Evolutionary conservation across 2,329 filamentous ascomycete species (phyloP), one percentile per base, ranked within the genome.

Genomic region (Aspergillaceae sp.): DNA sequence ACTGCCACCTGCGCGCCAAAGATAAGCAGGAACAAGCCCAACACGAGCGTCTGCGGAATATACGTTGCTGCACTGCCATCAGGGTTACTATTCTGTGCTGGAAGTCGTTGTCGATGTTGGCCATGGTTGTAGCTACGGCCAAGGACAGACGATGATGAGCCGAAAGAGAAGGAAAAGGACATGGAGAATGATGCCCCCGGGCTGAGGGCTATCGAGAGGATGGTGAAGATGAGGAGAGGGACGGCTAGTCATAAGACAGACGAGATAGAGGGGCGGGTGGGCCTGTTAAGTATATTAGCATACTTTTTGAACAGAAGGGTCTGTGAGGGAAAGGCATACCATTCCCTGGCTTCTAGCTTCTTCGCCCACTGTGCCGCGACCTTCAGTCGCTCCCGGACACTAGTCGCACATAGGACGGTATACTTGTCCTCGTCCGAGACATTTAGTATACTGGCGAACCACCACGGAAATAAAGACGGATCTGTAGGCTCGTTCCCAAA

Each of bases 401-500:
- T 91, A 3, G 75, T 82, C 4, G 84, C 85, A 8, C 74, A 74
- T 9, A 96, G 68, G 19, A 96, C 69, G 8, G 77, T 74, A 55
- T 94, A 94, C 62, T 91, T 94, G 57, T 92, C 84, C 29, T 80
- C 71, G 28, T 92, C 86, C 9, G 78, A 76, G 34, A 92, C 81
- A 0, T 88, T 88, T 8, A 94, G 67, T 19, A 92, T 82, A 58
- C 81, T 87, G 7, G 86, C 89, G 54, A 95, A 84, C 90, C 90
- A 96, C 76, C 89, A 95, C 0, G 89, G 86, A 54, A 95, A 92
- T 1, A 80, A 64, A 3, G 82, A 82, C 1, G 87, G 82, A 57
- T 94, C 87, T 10, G 78, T 73, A 0, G 88, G 89, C 19, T 83
- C 84, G 48, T 85, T 79, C 8, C 89, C 89, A 53, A 91, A 92